Base-by-base conservation (phyloP, 306 rosid genomes). In the Astragalus membranaceus region DNA sequence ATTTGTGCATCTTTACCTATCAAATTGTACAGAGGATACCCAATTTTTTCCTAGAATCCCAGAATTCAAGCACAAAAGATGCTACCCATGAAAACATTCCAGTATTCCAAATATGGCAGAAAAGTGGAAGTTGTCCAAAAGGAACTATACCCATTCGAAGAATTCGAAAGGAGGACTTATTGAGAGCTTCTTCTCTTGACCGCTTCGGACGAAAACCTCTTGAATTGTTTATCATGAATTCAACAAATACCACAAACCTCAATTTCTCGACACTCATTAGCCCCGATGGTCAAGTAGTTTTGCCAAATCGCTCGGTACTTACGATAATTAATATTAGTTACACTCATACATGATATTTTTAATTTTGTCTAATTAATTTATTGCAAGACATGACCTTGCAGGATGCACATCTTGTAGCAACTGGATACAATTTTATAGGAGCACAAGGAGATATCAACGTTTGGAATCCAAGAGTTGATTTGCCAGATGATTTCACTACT, bases 101-200 rank as follows among this genome's bases (percentile, higher is more conserved):
- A n/a, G 32, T 73, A 4, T 67, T 61, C 16, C 97, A 89, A 5
- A 70, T 39, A 41, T 92, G 96, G 96, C 92, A 78, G 4, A 87
- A 30, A 63, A 84, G 80, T 72, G 96, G 94, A 77, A 82, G 79
- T 6, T 87, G 97, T 76, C 94, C 96, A 0, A 4, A 81, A 8
- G 96, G 85, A 77, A 87, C 88, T 5, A 16, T 89, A 36, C 92
- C 94, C 9, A 82, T 89, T 32, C 79, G 92, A 4, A 87, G 91
- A 75, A 72, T 87, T 56, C 42, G 4, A 33, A 75, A 35, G 61
- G 41, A 70, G 42, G 87, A 92, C 36, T 64, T 89, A 4, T 11
- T 75, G 2, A 74, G 94, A 75, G 70, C 70, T 13, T 2, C 56
- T 62, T 87, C 88, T n/a, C 64, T 85, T 0, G 39, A 81, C 4